phyloP scores from a whole-genome alignment of 2,329 filamentous ascomycete genomes.

The Myriosclerotinia duriaeana region DNA sequence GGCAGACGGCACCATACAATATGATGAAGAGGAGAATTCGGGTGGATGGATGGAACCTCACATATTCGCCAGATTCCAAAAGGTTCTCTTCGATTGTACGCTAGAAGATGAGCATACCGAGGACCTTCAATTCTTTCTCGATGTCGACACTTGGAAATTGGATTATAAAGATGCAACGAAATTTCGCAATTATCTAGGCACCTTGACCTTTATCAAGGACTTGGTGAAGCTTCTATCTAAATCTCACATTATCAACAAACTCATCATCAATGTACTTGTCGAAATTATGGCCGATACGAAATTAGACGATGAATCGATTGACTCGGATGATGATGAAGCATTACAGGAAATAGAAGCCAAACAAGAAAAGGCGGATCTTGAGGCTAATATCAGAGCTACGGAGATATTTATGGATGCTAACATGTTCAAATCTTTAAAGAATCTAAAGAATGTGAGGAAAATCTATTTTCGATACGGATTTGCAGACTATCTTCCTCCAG shows the following conservation, averaged over 20 bases:
- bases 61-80: conserved; percentile 30
- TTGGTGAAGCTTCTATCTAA: conserved; percentile 28
- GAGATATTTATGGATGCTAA: conserved; percentile 29
- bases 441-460: conserved; percentile 25
- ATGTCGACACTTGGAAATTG: conserved; percentile 24
- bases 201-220: conserved; percentile 26
- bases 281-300: conserved; percentile 26
- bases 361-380: conserved; percentile 20
- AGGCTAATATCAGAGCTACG: conserved; percentile 26
- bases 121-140: conserved; percentile 24
- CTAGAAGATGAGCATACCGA: conserved; percentile 3
- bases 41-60: conserved; percentile 29
- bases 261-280: conserved; percentile 27
- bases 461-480: conserved; percentile 25
- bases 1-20: conserved; percentile 14
- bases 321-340: conserved; percentile 20
- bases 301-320: conserved; percentile 19
- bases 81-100: conserved; percentile 26
- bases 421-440: conserved; percentile 23
- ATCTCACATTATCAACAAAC: conserved; percentile 19
- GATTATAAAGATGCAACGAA: conserved; percentile 1
- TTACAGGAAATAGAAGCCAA: conserved; percentile 19
- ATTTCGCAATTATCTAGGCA: conserved; percentile 20
- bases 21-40: conserved; percentile 6
- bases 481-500: neutral